These are phyloP conservation scores for Paramecium sonneborni DNA, from an alignment of 73 alveolate genomes.

Conservation along the genomic window DNA sequence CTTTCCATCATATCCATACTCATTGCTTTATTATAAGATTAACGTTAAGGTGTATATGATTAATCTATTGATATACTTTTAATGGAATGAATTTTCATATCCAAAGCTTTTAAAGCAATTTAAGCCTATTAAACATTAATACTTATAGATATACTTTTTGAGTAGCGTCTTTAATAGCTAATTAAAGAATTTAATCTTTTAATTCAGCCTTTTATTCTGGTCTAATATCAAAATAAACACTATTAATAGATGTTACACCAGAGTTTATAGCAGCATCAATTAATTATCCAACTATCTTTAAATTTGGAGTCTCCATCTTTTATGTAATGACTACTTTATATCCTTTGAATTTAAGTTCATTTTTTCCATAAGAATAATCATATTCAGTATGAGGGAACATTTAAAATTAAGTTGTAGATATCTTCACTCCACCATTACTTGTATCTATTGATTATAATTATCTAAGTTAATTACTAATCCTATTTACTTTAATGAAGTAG, in stretches of 20 bases:
- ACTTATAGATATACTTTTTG: background rate
- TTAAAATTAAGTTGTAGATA: background rate
- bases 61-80: background rate
- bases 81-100: constrained; percentile 20
- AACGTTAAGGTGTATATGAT: background rate
- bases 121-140: constrained; percentile 9
- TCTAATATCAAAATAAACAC: constrained; percentile 4
- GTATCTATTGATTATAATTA: background rate
- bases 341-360: background rate
- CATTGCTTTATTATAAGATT: background rate
- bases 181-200: constrained; percentile 8
- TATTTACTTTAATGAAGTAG: background rate
- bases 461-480: background rate
- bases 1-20: background rate
- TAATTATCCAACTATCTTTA: constrained; percentile 17
- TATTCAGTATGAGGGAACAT: constrained; percentile 19
- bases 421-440: background rate
- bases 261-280: constrained; percentile 36
- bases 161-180: constrained; percentile 1
- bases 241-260: constrained; percentile 1
- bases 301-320: background rate
- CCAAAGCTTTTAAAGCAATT: background rate
- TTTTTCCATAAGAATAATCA: background rate
- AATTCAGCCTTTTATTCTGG: constrained; percentile 20
- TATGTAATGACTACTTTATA: background rate